These are phyloP conservation scores for Lactarius hengduanensis DNA, from an alignment of 768 basidiomycete species.

Conservation along the genomic window DNA sequence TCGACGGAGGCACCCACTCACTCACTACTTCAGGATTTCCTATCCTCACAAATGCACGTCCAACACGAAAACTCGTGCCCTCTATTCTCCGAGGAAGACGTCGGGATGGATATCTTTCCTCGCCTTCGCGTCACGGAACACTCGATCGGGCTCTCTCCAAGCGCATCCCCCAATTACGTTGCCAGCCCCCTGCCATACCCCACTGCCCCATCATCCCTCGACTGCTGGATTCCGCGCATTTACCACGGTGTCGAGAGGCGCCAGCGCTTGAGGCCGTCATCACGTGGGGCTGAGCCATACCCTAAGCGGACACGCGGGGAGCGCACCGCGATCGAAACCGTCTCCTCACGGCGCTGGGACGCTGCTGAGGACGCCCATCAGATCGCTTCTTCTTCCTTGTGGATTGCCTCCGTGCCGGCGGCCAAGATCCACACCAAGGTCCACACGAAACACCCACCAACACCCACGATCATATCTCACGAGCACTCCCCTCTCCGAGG, in stretches of 20 bases:
- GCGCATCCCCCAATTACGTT: conserved; percentile 16
- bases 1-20: neutral
- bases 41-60: neutral
- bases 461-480: conserved; percentile 1
- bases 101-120: conserved; percentile 7
- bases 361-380: conserved; percentile 2
- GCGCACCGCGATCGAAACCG: neutral
- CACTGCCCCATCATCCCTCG: neutral
- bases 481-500: neutral
- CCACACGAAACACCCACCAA: neutral
- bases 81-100: neutral
- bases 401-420: neutral
- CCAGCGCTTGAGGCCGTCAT: conserved; percentile 10
- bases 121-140: neutral
- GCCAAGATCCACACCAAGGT: neutral
- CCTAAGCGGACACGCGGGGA: conserved; percentile 13
- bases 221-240: conserved; percentile 9
- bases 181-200: conserved; percentile 3
- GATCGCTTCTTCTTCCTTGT: conserved; percentile 16
- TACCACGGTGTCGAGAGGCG: conserved; percentile 19
- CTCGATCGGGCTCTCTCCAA: conserved; percentile 11
- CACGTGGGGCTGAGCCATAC: conserved; percentile 3
- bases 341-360: conserved; percentile 13
- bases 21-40: neutral
- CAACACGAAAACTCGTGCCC: neutral